A percentile compares a stretch with the other conserved stretches of the same genome.
Evolutionary conservation across 2,329 filamentous ascomycete genomes (phyloP).

Genomic region (Fusarium chaquense): DNA sequence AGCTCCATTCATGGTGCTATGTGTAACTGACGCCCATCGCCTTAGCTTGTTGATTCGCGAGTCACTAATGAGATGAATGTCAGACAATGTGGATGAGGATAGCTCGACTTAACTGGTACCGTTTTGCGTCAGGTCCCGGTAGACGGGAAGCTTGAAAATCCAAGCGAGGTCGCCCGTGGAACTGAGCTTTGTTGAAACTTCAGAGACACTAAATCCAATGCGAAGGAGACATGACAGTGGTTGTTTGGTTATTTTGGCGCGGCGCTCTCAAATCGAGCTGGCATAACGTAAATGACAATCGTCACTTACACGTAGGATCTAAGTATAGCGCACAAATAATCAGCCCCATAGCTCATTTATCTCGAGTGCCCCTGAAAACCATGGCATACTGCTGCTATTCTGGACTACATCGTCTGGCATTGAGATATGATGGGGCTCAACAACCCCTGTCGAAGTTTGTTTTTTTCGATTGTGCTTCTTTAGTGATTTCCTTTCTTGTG

Average conservation of each 20-base stretch:
- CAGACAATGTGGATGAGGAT: not conserved
- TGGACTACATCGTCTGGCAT: not conserved
- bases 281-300: not conserved
- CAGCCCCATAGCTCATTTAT: not conserved
- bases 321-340: slow-evolving; percentile 13
- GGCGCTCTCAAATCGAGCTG: not conserved
- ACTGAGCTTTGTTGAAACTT: not conserved
- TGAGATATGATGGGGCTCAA: not conserved
- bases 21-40: slow-evolving; percentile 12
- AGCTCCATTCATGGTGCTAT: slow-evolving; percentile 4
- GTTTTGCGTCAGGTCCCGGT: slow-evolving; percentile 25
- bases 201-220: not conserved
- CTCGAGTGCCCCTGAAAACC: not conserved
- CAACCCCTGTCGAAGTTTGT: slow-evolving; percentile 16
- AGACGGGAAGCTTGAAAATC: not conserved
- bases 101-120: not conserved
- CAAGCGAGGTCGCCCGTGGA: not conserved
- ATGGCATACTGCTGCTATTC: not conserved
- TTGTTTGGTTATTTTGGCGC: not conserved
- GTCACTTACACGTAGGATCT: not conserved
- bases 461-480: slow-evolving; percentile 2
- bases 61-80: slow-evolving; percentile 12
- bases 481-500: slow-evolving; percentile 21
- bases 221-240: not conserved
- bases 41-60: slow-evolving; percentile 5